Conservation (phyloP, 2,329 filamentous ascomycete species). For the Penicillium sp. region DNA sequence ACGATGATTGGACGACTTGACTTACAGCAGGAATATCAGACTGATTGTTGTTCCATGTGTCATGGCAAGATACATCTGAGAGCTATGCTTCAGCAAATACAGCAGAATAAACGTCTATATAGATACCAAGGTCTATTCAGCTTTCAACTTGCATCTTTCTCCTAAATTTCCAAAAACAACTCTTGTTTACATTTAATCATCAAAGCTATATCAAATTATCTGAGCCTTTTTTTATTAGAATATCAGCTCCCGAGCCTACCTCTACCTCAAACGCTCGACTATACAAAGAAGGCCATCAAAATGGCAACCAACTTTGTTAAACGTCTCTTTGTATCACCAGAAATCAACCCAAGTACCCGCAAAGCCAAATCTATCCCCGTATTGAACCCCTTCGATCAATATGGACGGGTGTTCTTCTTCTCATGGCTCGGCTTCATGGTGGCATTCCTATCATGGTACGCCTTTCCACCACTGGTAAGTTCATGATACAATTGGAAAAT, state of each 20-base stretch:
- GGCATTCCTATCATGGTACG: slow-evolving; percentile 86
- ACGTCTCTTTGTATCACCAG: slow-evolving; percentile 52
- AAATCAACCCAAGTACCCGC: slow-evolving; percentile 77
- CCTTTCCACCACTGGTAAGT: slow-evolving; percentile 78
- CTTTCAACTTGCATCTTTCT: neutral
- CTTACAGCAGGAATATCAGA: slow-evolving; percentile 3
- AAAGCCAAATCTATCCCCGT: slow-evolving; percentile 79
- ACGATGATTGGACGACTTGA: neutral
- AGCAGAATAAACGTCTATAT: slow-evolving; percentile 8
- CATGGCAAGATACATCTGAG: slow-evolving; percentile 1
- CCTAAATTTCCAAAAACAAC: neutral
- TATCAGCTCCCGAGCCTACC: neutral
- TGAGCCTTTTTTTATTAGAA: neutral
- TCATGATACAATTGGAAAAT: slow-evolving; percentile 1
- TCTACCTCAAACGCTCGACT: neutral
- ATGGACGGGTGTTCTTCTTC: slow-evolving; percentile 88
- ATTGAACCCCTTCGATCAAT: slow-evolving; percentile 72
- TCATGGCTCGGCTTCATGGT: slow-evolving; percentile 84
- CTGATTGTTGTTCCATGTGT: slow-evolving; percentile 13
- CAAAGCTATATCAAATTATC: neutral
- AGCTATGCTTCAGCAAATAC: neutral
- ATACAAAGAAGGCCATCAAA: neutral
- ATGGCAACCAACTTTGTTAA: slow-evolving; percentile 29
- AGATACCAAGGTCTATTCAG: neutral
- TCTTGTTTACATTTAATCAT: neutral